These are phyloP conservation scores for Geranium rotundifolium DNA, from an alignment of 345 rosid genomes.

Conservation along the genomic window DNA sequence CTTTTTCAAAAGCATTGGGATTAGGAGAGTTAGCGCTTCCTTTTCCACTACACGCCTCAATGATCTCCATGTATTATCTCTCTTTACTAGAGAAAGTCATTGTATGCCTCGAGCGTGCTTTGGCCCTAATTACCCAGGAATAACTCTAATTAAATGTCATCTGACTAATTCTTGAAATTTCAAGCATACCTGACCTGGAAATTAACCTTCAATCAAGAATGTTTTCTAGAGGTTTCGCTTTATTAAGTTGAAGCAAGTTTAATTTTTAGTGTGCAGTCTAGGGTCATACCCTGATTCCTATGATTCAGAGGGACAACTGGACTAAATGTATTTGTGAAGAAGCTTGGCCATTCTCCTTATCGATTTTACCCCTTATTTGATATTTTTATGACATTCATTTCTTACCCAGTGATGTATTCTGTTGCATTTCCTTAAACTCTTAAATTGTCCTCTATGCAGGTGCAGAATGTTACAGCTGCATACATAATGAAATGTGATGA, in stretches of 20 bases:
- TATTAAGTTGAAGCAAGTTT: neutral
- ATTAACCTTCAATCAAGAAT: neutral
- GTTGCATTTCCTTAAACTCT: neutral
- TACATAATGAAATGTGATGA: conserved; percentile 95
- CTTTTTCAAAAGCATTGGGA: too few relatives aligned
- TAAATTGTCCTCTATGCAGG: conserved; percentile 27
- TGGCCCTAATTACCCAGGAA: neutral
- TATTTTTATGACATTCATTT: neutral
- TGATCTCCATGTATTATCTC: neutral
- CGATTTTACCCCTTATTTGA: neutral
- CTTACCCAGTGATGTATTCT: neutral
- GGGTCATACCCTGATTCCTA: neutral
- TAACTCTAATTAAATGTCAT: too few relatives aligned
- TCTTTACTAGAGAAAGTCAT: neutral
- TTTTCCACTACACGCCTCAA: too few relatives aligned
- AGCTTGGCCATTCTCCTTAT: too few relatives aligned
- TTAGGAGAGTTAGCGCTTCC: too few relatives aligned
- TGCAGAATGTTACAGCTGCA: conserved; percentile 69
- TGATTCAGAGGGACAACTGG: neutral
- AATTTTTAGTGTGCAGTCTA: neutral
- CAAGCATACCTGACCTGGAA: too few relatives aligned
- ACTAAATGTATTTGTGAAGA: neutral
- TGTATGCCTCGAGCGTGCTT: neutral
- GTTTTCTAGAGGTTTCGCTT: neutral
- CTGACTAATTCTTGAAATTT: too few relatives aligned